These are phyloP conservation scores for Begonia loranthoides DNA, from an alignment of 306 rosid species.

Conservation along the genomic window DNA sequence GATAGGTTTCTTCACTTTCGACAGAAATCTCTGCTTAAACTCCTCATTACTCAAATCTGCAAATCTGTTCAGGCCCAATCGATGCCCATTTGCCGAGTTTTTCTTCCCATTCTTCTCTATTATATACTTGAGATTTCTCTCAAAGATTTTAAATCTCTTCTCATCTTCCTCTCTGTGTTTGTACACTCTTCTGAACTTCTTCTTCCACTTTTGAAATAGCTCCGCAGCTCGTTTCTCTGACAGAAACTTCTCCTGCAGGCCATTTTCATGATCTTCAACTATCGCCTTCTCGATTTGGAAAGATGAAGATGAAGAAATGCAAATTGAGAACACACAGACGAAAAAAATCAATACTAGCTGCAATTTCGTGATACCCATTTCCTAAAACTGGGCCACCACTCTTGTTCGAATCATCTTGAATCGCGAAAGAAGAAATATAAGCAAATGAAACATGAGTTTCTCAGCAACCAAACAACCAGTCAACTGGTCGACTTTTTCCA, in stretches of 20 bases:
- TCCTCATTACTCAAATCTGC: constrained; percentile 74
- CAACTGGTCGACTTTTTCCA: constrained; percentile 6
- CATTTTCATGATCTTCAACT: constrained; percentile 12
- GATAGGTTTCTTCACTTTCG: constrained; percentile 41
- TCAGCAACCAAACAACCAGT: constrained; percentile 37
- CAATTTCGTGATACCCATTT: constrained; percentile 31
- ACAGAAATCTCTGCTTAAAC: constrained; percentile 30
- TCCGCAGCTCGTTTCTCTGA: constrained; percentile 40
- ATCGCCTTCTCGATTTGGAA: constrained; percentile 41
- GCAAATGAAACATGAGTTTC: constrained; percentile 2
- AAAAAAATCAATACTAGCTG: constrained; percentile 17
- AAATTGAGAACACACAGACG: constrained; percentile 22
- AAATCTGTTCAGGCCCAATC: constrained; percentile 54
- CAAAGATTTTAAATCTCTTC: constrained; percentile 49
- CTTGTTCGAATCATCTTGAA: constrained; percentile 5
- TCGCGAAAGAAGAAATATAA: constrained; percentile 17
- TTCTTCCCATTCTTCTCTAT: constrained; percentile 35
- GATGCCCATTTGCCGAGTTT: constrained; percentile 14
- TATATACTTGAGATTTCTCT: constrained; percentile 44
- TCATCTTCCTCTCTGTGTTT: constrained; percentile 31
- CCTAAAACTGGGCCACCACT: constrained; percentile 8
- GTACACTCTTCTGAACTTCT: constrained; percentile 37
- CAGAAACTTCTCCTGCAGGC: constrained; percentile 19
- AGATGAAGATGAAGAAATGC: constrained; percentile 21
- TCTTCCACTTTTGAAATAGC: constrained; percentile 50